phyloP scores from a whole-genome alignment of 768 basidiomycete genomes.

The Lentinula boryana region DNA sequence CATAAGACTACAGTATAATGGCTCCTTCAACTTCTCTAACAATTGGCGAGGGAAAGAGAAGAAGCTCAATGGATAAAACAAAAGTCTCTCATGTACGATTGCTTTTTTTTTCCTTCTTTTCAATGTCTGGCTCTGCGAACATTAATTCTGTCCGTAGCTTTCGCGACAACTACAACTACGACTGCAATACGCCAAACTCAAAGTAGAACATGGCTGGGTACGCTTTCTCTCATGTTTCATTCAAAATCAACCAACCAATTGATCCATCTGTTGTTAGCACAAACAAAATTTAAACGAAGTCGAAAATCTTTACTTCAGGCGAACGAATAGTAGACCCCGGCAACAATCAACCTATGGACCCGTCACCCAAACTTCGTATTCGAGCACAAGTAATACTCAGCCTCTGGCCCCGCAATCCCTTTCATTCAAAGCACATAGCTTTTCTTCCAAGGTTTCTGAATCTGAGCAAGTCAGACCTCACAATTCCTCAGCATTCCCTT shows the following conservation, averaged over 20 bases:
- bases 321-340: slow-evolving; percentile 46
- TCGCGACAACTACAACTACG: slow-evolving; percentile 69
- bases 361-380: neutral
- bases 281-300: slow-evolving; percentile 76
- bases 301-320: slow-evolving; percentile 77
- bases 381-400: slow-evolving; percentile 6
- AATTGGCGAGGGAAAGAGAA: neutral
- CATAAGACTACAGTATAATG: neutral
- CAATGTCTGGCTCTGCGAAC: neutral
- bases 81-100: slow-evolving; percentile 5
- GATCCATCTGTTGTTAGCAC: slow-evolving; percentile 41
- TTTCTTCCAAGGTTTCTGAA: neutral
- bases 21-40: neutral
- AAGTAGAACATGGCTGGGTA: slow-evolving; percentile 82
- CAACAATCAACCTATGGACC: slow-evolving; percentile 14
- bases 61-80: slow-evolving; percentile 1
- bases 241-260: neutral
- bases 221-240: slow-evolving; percentile 16
- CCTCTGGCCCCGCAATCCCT: neutral
- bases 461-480: neutral
- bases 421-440: slow-evolving; percentile 6
- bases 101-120: neutral
- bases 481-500: neutral
- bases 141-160: slow-evolving; percentile 34
- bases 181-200: slow-evolving; percentile 70